Base-by-base conservation (phyloP, 345 rosid species). In the Carallia pectinifolia region DNA sequence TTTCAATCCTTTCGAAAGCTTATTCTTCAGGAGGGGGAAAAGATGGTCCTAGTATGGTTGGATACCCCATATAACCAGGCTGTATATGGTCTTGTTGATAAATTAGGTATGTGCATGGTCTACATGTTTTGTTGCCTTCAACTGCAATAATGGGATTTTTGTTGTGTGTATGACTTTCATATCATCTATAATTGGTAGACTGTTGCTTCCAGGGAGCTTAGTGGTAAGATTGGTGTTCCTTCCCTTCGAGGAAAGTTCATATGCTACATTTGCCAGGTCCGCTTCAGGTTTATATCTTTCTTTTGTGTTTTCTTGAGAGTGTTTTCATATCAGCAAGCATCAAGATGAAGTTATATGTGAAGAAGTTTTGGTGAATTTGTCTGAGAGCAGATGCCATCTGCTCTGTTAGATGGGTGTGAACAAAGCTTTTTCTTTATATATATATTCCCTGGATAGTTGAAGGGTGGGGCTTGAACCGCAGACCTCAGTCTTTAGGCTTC, bases 31-130 rank as follows among this genome's bases (percentile, higher is more conserved):
- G 98, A 92, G 77, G 98, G 98, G 64, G 99, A 95, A 83, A 92
- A 95, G 75, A 65, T 92, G 74, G 89, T 95, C 72, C 98, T 96
- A 69, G 98, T 92, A 29, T 90, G 96, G 96, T 74, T 96, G 65
- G 99, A 90, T 78, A 96, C 97, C 69, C 96, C 98, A 61, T 90
- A 90, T 72, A 92, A 96, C 78, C 98, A 92, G 77, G 99, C 97
- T 68, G 95, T 90, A 29, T 92, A 92, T 79, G 98, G 98, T 53
- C 88, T 90, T 30, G 97, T 96, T 70, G 96, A 96, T 77, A 96
- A 89, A 79, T 79, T 96, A 80, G 98, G 97, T 87, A 77, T 72
- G 85, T 78, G 33, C 8, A 66, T 67, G 64, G 65, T 50, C 40
- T 53, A 53, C 18, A 64, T 50, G 30, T 66, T 53, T 10, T 55